phyloP scores from a whole-genome alignment of 2,329 filamentous ascomycete genomes.

The Pyrenophora teres region DNA sequence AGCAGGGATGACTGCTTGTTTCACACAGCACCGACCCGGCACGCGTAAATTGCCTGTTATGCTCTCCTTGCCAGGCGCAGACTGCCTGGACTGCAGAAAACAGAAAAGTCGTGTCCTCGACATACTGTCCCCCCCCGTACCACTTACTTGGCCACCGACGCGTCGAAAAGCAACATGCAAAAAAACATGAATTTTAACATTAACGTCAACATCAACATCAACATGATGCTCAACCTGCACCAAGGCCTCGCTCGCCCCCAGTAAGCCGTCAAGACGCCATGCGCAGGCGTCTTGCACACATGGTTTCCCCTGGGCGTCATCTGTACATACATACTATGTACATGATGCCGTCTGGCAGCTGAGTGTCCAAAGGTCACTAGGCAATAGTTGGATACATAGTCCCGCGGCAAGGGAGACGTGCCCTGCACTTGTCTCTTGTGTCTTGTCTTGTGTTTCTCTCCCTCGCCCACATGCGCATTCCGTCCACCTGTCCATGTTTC shows the following conservation, averaged over 20 bases:
- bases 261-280: no score
- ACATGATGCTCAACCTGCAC: no score
- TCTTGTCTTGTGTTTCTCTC: constrained; percentile 13
- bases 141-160: no score
- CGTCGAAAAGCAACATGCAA: no score
- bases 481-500: neutral
- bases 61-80: constrained; percentile 13
- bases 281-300: neutral
- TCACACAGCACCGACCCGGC: constrained; percentile 31
- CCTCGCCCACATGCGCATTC: neutral
- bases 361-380: neutral
- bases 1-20: constrained; percentile 22
- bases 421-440: constrained; percentile 18
- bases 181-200: no score
- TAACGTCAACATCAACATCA: no score
- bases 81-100: neutral
- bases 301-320: neutral
- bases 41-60: constrained; percentile 38
- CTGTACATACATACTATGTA: neutral
- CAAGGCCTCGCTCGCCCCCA: no score
- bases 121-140: neutral
- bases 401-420: constrained; percentile 20
- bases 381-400: no score
- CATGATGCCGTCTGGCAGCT: neutral
- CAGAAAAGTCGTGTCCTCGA: neutral